A percentile compares a stretch with the other conserved stretches of the same genome.
Evolutionary conservation across 192 early-diverging fungal genomes (phyloP).

Genomic region (Anaeromyces robustus): DNA sequence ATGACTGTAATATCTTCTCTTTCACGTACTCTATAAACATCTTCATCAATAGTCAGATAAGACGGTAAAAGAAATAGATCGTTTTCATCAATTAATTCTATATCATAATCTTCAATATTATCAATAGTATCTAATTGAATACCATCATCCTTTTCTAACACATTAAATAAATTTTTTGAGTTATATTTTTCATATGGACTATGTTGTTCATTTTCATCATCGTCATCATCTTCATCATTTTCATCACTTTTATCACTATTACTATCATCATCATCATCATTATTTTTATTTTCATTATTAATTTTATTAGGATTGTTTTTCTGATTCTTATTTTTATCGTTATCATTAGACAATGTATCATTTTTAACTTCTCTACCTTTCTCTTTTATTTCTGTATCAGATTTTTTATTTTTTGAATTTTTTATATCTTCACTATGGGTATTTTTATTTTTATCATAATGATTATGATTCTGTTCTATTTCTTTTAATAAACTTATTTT

Average conservation of each 20-base stretch:
- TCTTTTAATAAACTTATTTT: not conserved
- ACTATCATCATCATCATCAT: too few species aligned
- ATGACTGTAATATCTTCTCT: not conserved
- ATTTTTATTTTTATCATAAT: not conserved
- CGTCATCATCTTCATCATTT: not conserved
- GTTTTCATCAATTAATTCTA: not conserved
- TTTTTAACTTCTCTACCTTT: not conserved
- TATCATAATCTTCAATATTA: not conserved
- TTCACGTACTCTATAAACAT: not conserved
- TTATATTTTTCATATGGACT: too few species aligned
- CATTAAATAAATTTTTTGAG: too few species aligned
- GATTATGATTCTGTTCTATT: not conserved
- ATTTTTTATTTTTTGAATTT: too few species aligned
- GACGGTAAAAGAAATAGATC: not conserved
- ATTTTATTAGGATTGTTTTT: too few species aligned
- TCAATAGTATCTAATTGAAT: not conserved
- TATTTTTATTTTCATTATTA: not conserved
- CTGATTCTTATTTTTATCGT: too few species aligned
- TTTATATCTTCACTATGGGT: not conserved
- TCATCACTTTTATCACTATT: not conserved
- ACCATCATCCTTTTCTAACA: too few species aligned
- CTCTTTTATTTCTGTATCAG: not conserved
- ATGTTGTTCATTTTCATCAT: too few species aligned
- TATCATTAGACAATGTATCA: too few species aligned
- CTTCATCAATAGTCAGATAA: not conserved